Evolutionary conservation across 805 yeast genomes (phyloP).

Genomic region (Starmerella bacillaris): DNA sequence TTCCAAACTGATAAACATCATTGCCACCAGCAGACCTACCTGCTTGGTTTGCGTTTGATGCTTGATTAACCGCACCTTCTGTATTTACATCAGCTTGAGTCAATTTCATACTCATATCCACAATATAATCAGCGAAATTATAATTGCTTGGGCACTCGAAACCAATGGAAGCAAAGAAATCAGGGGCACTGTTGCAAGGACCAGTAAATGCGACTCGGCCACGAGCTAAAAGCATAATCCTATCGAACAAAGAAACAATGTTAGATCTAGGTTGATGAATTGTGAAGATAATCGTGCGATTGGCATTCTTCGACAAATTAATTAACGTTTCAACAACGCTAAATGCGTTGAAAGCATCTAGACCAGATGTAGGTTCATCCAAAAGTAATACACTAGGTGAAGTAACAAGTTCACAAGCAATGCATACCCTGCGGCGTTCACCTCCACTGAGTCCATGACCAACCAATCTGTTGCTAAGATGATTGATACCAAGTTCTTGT

Average conservation of each 20-base stretch:
- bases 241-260: constrained; percentile 79
- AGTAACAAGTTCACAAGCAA: constrained; percentile 84
- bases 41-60: not conserved
- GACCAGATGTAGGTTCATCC: constrained; percentile 91
- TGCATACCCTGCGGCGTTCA: constrained; percentile 78
- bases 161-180: constrained; percentile 59
- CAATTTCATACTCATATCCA: constrained; percentile 68
- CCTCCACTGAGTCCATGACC: constrained; percentile 94
- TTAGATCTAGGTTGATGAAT: constrained; percentile 96
- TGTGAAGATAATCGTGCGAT: constrained; percentile 78
- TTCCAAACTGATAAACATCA: not conserved
- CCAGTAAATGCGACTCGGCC: constrained; percentile 85
- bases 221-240: constrained; percentile 57
- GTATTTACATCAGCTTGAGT: constrained; percentile 8
- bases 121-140: constrained; percentile 82
- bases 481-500: constrained; percentile 64
- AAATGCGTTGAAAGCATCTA: constrained; percentile 83
- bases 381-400: constrained; percentile 66
- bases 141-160: constrained; percentile 74
- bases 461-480: constrained; percentile 66
- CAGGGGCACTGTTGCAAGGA: constrained; percentile 51
- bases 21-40: not conserved
- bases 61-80: not conserved
- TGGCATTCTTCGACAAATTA: constrained; percentile 56
- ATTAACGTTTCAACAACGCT: constrained; percentile 78